Base-by-base conservation (phyloP, 352 stramenopile genomes). In the Phytophthora sojae region DNA sequence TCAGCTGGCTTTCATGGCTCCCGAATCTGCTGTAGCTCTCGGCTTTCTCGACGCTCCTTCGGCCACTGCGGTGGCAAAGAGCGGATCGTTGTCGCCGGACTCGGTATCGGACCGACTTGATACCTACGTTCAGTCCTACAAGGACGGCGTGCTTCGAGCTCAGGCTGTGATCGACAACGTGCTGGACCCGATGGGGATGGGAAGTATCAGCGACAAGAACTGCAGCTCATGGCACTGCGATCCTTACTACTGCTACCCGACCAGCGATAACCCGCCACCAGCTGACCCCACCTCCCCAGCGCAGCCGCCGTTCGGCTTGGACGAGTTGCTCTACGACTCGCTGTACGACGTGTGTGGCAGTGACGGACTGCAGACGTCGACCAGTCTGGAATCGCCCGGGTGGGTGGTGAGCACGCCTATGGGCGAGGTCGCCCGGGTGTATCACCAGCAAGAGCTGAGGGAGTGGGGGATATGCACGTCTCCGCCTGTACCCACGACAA, bases 171-270 rank as follows among this genome's bases (percentile, higher is more conserved):
- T 80, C 17, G 60, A 77, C 19, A 77, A 63, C 30, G 61, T 80
- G 14, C 45, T 80, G 47, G 73, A 80, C 29, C 73, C 73, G 5
- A 69, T 80, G 73, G 73, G 68, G 30, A 67, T 80, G 60, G 69
- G 57, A 32, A 52, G 25, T 26, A 68, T 21, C 32, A 44, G 23
- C 37, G 14, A 32, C 26, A 61, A 56, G 39, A 57, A 19, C 49
- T 61, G 47, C 9, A 32, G 35, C 29, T 6, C 63, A 67, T 7
- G 42, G 71, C 29, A 1, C 37, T 14, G 14, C 39, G 21, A 65
- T 12, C 64, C 67, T 1, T 67, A 35, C 47, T 17, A 11, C 35
- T 42, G 35, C 35, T 42, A 15, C 35, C 29, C 17, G 4, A 19
- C 50, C n/a, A 66, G 39, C 21, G 57, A 17, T 25, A 49, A 54